Conservation (phyloP, 2,329 filamentous ascomycete species). For the Trichocomaceae sp. region DNA sequence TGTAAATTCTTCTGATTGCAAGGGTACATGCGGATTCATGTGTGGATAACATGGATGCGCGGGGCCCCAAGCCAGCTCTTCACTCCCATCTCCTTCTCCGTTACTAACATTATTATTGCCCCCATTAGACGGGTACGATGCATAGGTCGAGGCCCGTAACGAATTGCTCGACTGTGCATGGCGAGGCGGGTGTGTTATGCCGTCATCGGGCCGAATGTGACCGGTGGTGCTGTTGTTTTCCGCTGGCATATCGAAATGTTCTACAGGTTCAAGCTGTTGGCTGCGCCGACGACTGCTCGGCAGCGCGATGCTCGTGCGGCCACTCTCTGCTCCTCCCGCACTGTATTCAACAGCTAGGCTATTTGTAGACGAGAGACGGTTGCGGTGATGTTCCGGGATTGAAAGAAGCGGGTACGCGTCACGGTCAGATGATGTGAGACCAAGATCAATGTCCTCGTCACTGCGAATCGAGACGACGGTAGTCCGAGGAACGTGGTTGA, state of each 20-base stretch:
- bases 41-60: slow-evolving; percentile 93
- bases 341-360: slow-evolving; percentile 46
- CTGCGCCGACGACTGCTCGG: slow-evolving; percentile 39
- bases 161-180: slow-evolving; percentile 37
- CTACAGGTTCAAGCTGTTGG: slow-evolving; percentile 15
- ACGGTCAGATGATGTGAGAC: slow-evolving; percentile 28
- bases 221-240: slow-evolving; percentile 19
- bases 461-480: slow-evolving; percentile 43
- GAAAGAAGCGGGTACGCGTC: slow-evolving; percentile 52
- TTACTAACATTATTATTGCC: slow-evolving; percentile 20
- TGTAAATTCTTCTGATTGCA: slow-evolving; percentile 65
- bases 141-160: slow-evolving; percentile 35
- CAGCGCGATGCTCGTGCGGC: slow-evolving; percentile 48
- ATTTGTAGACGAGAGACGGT: slow-evolving; percentile 41
- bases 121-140: slow-evolving; percentile 34
- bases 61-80: slow-evolving; percentile 82
- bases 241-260: slow-evolving; percentile 22
- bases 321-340: slow-evolving; percentile 39
- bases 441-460: slow-evolving; percentile 30
- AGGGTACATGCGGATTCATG: slow-evolving; percentile 80
- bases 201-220: slow-evolving; percentile 17
- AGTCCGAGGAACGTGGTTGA: slow-evolving; percentile 53
- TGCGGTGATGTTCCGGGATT: slow-evolving; percentile 52
- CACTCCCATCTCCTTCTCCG: slow-evolving; percentile 52
- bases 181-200: slow-evolving; percentile 21